Percentiles rank a stretch among this genome's conserved stretches.
Evolutionary conservation across 345 rosid species (phyloP).

Genomic region (Linum tenue): DNA sequence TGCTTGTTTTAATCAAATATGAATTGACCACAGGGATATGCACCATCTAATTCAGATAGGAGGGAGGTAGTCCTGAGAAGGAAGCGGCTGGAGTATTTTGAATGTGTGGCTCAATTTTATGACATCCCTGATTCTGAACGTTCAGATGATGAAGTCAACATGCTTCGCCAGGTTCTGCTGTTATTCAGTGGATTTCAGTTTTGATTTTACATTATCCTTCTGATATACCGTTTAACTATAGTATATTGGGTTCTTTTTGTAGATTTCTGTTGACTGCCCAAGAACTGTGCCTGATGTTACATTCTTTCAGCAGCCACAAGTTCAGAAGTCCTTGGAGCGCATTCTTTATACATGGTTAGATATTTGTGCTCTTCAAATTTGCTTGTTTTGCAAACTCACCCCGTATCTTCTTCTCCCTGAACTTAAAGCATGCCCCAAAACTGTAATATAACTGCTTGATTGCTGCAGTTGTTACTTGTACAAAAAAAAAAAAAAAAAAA

Average conservation of each 20-base stretch:
- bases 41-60: conserved; percentile 99
- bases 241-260: conserved; percentile 11
- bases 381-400: too few species aligned
- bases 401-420: too few species aligned
- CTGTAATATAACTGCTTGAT: too few species aligned
- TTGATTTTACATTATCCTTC: conserved; percentile 1
- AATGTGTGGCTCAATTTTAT: conserved; percentile 86
- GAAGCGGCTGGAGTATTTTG: conserved; percentile 88
- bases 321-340: conserved; percentile 96
- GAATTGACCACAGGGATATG: conserved; percentile 99
- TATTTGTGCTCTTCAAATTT: neutral
- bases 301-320: conserved; percentile 91
- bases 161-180: conserved; percentile 83
- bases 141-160: conserved; percentile 88
- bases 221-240: conserved; percentile 7
- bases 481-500: too few species aligned
- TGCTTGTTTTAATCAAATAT: conserved; percentile 40
- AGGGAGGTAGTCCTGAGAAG: conserved; percentile 85
- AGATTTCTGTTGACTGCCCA: conserved; percentile 99
- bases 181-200: conserved; percentile 2
- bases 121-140: conserved; percentile 93
- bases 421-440: too few species aligned
- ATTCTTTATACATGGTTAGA: conserved; percentile 89
- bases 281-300: conserved; percentile 95
- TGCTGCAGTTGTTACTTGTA: too few species aligned